phyloP scores from a whole-genome alignment of 495 filamentous ascomycete species.

The Letharia lupina region DNA sequence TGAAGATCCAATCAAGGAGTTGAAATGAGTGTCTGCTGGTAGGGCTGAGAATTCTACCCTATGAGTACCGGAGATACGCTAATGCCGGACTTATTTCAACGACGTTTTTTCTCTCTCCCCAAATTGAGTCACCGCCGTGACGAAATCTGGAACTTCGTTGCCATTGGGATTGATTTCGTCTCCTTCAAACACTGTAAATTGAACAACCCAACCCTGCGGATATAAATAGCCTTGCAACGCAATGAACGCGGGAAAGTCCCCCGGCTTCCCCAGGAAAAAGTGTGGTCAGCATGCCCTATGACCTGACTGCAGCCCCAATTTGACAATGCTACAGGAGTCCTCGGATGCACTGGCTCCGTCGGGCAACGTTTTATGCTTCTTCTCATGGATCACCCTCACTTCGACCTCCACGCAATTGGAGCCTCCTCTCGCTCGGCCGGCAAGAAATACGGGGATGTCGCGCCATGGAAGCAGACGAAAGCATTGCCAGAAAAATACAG shows the following conservation, averaged over 20 bases:
- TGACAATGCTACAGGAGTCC: slow-evolving; percentile 41
- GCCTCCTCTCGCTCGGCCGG: slow-evolving; percentile 71
- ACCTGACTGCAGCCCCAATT: not conserved
- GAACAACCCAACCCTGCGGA: not conserved
- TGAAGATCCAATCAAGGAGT: no score
- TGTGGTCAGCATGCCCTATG: slow-evolving; percentile 17
- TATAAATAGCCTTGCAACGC: not conserved
- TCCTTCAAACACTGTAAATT: not conserved
- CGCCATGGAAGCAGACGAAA: slow-evolving; percentile 72
- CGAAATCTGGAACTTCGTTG: no score
- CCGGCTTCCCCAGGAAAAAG: slow-evolving; percentile 17
- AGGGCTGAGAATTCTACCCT: no score
- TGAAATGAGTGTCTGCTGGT: no score
- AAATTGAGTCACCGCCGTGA: not conserved
- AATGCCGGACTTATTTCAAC: no score
- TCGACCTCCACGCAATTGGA: slow-evolving; percentile 67
- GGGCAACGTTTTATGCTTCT: slow-evolving; percentile 81
- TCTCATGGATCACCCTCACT: slow-evolving; percentile 67
- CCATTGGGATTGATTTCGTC: not conserved
- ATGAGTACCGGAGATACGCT: no score
- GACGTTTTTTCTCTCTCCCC: no score
- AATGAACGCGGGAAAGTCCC: slow-evolving; percentile 9
- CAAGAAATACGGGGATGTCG: slow-evolving; percentile 76
- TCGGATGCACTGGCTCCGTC: slow-evolving; percentile 71
- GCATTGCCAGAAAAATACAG: slow-evolving; percentile 60